Base-by-base conservation (phyloP, 2,329 filamentous ascomycete genomes). In the Penicillium sp. region DNA sequence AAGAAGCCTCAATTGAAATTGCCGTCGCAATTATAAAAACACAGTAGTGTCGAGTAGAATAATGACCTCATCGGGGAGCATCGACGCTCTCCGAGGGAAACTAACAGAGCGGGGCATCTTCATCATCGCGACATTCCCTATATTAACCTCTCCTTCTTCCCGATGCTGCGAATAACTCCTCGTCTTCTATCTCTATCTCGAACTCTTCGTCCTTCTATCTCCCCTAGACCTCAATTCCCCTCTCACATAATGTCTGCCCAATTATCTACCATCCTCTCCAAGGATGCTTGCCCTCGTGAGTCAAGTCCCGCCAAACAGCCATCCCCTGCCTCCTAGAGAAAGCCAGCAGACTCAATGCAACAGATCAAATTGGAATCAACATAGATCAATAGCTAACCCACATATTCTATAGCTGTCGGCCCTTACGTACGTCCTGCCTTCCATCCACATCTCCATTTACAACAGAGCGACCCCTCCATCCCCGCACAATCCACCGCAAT, bases 271-370 rank as follows among this genome's bases (percentile, higher is more conserved):
- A 66, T 78, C 60, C 71, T 71, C 57, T 67, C 75, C 34, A 70
- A 73, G 63, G 72, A 75, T 53, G 76, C 76, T 47, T 76, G 74
- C 64, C 76, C 76, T 67, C 75, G 76, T 78, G 70, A 66, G 75
- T 72, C 32, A 26, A 29, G 10, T 3, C 40, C n/a, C n/a, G 7
- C 26, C 36, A 51, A 19, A 14, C 34, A 39, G 9, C 51, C 42
- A 44, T 39, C 34, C 8, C 6, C 30, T 32, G 26, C 16, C 19
- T 34, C 2, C 9, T 41, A 34, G 29, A 32, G 16, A 34, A 6
- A 8, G 26, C 38, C n/a, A 42, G 8, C 14, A 32, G 3, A 7
- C 14, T 27, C 49, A 40, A 30, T 27, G 5, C 14, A 10, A 32
- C 19, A 23, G 34, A 4, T 11, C 26, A 19, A 36, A 49, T 45